Conservation (phyloP, 352 stramenopile species). For the Globisporangium nodosum region DNA sequence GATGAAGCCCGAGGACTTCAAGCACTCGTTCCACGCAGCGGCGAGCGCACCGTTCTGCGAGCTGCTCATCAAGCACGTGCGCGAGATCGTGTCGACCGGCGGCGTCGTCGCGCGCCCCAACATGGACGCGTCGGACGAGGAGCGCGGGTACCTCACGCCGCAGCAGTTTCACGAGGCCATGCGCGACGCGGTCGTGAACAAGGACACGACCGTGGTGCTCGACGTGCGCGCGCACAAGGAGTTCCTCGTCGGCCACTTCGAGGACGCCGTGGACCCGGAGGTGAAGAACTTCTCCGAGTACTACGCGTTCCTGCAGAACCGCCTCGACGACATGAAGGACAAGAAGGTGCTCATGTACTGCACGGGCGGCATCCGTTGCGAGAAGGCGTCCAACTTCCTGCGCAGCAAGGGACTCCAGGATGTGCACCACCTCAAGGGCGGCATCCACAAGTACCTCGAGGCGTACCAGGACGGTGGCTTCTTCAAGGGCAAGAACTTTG, state of each 20-base stretch:
- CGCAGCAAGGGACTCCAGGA: constrained; percentile 48
- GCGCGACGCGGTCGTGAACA: constrained; percentile 29
- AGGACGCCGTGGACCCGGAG: constrained; percentile 52
- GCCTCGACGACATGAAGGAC: constrained; percentile 56
- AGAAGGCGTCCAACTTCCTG: constrained; percentile 79
- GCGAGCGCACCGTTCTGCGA: constrained; percentile 44
- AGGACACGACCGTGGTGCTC: constrained; percentile 45
- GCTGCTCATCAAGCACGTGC: constrained; percentile 69
- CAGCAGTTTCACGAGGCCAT: constrained; percentile 73
- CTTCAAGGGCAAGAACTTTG: constrained; percentile 77
- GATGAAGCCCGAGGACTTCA: constrained; percentile 69
- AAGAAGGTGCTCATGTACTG: constrained; percentile 88
- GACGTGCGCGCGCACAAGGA: constrained; percentile 64
- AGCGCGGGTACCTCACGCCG: constrained; percentile 67
- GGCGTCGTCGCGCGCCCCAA: constrained; percentile 42
- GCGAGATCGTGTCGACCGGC: constrained; percentile 72
- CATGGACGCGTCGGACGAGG: constrained; percentile 47
- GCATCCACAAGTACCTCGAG: constrained; percentile 75
- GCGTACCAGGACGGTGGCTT: constrained; percentile 52
- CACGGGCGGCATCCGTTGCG: constrained; percentile 78
- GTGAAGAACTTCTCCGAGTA: constrained; percentile 79
- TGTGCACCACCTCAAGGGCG: constrained; percentile 62
- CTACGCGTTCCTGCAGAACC: constrained; percentile 56
- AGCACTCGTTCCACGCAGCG: constrained; percentile 45
- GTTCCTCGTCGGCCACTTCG: constrained; percentile 67